Base-by-base conservation (phyloP, 176 grass and related monocot genomes). In the Oryza australiensis region DNA sequence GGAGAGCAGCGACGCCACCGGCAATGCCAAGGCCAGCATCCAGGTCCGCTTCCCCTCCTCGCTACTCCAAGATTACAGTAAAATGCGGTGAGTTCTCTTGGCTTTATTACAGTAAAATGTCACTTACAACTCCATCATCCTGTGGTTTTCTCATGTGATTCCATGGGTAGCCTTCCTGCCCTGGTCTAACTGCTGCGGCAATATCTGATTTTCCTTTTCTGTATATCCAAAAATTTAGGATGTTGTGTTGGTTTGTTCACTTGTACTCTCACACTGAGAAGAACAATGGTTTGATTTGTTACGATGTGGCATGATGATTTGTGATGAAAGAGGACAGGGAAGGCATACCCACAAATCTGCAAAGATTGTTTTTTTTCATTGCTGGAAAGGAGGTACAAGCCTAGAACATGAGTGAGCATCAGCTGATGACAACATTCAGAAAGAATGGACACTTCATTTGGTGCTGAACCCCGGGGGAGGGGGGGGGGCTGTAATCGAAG, bases 1-100 rank as follows among this genome's bases (percentile, higher is more conserved):
- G 38, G 93, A 95, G 83, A 90, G 86, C 83, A 90, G 93, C 90
- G 90, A 96, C 81, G 85, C 90, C 80, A 89, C 87, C 67, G 86
- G 92, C 76, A 92, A 90, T 81, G 79, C 92, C 72, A 89, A 91
- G 69, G 76, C 83, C 41, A 93, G 93, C 89, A 96, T 96, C 77
- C 93, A 93, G 88, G 90, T 71, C n/a, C 18, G 5, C 8, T 75
- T 28, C 72, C 42, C 22, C n/a, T 71, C 37, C 18, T 74, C 7
- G 9, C 26, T 28, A 13, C 28, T 74, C 48, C 33, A 37, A 37
- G 35, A 37, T 37, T 8, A 5, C 35, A 37, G 34, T 37, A 37
- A 29, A 29, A 29, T 29, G 35, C 1, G 35, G 35, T 37, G 35
- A 37, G 0, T 8, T 37, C 35, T 37, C 35, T 37, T 34, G 33